Base-by-base conservation (phyloP, 2,329 filamentous ascomycete species). In the Pseudocercospora macadamiae region DNA sequence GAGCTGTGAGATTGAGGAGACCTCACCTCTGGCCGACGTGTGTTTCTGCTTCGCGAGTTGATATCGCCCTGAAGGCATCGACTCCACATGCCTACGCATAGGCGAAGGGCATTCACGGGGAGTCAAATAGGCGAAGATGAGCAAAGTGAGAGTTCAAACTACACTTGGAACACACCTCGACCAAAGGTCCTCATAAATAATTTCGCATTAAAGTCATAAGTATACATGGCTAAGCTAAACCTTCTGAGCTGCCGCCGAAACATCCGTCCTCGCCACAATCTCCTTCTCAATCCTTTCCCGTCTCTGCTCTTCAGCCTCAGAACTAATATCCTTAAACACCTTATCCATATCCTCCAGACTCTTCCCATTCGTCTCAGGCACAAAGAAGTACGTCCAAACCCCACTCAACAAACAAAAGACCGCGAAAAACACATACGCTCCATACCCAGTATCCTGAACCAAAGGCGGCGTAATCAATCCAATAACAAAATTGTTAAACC, bases 401-500 rank as follows among this genome's bases (percentile, higher is more conserved):
- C 79, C 71, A 0, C 80, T 78, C 3, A 84, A 69, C 1, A 81
- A 66, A 60, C 80, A 82, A 61, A 84, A 84, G 2, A 77, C 74
- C 0, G 80, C 83, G 61, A 87, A 88, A 75, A 88, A 87, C 45
- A 85, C 74, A 65, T 86, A 87, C 0, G 82, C 79, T 54, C 82
- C 82, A 73, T 79, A 86, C 12, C 77, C 77, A 5, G 84, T 85
- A 61, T 85, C 86, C 51, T 70, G 60, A 2, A 74, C 64, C 28
- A 73, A 53, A 0, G 69, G 70, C 12, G 72, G 71, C 0, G 70
- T 71, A 30, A 70, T 67, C 2, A 73, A 63, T 23, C 87, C 83
- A 51, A 87, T 83, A 51, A 86, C 59, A 62, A 87, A 87, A 69
- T 88, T 87, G 69, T 82, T 84, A 2, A 87, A 72, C 76, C 88